phyloP scores from a whole-genome alignment of 2,329 filamentous ascomycete genomes.

The Sporothrix globosa region DNA sequence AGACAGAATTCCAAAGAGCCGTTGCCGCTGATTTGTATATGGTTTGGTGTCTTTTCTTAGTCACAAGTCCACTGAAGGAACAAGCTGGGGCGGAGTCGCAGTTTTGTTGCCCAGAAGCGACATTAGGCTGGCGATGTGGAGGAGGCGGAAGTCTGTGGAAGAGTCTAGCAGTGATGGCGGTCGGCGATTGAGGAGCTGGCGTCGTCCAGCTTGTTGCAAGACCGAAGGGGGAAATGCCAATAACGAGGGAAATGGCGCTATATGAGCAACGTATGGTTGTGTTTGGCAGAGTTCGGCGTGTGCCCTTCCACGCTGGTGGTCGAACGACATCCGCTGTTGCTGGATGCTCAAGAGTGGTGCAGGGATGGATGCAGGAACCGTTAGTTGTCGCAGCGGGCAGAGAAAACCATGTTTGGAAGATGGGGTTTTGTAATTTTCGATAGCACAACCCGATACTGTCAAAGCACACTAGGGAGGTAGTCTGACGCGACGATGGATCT shows the following conservation, averaged over 20 bases:
- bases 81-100: not conserved
- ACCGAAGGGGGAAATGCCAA: not conserved
- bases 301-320: not conserved
- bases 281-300: not conserved
- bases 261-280: not conserved
- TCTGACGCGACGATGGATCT: conserved; percentile 21
- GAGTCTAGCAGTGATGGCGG: no score
- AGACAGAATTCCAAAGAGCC: not conserved
- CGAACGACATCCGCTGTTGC: conserved; percentile 1
- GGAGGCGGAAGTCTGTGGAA: not conserved
- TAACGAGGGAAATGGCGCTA: not conserved
- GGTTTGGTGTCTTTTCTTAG: not conserved
- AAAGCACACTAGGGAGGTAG: conserved; percentile 4
- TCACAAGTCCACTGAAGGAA: not conserved
- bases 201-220: not conserved
- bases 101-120: not conserved
- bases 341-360: conserved; percentile 17
- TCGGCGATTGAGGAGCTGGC: not conserved
- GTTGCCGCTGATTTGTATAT: not conserved
- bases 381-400: not conserved
- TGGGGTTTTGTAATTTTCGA: conserved; percentile 31
- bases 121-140: not conserved
- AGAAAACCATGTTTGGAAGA: conserved; percentile 9
- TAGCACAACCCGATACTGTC: conserved; percentile 27
- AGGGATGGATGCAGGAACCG: conserved; percentile 7